Percentiles rank a stretch among this genome's conserved stretches.
These are phyloP conservation scores for Amanita phalloides DNA, from an alignment of 768 basidiomycete species.

Conservation along the genomic window DNA sequence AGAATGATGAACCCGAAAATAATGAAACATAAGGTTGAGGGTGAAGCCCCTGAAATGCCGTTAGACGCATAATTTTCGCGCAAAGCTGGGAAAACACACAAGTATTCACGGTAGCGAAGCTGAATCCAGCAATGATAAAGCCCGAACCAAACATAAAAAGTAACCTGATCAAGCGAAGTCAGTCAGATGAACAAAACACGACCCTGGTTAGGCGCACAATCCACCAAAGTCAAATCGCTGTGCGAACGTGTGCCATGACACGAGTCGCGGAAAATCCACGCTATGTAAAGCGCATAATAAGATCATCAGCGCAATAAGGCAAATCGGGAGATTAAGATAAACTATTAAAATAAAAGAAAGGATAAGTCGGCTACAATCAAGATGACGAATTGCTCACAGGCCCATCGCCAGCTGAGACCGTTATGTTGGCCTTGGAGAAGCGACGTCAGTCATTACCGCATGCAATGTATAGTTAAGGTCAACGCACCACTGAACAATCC, in stretches of 20 bases:
- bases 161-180: constrained; percentile 27
- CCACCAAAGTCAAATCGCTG: constrained; percentile 68
- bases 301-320: constrained; percentile 45
- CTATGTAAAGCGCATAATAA: constrained; percentile 49
- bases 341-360: constrained; percentile 33
- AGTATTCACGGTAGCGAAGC: constrained; percentile 55
- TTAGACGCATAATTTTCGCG: constrained; percentile 8
- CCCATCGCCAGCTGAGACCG: constrained; percentile 69
- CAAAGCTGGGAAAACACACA: constrained; percentile 38
- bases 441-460: constrained; percentile 6
- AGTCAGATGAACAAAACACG: not conserved
- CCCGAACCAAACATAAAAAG: constrained; percentile 70
- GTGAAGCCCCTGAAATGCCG: constrained; percentile 43
- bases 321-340: constrained; percentile 75
- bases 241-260: constrained; percentile 46
- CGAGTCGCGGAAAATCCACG: constrained; percentile 34
- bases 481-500: constrained; percentile 68
- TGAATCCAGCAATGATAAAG: constrained; percentile 70
- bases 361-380: constrained; percentile 5
- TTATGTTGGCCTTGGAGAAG: constrained; percentile 18
- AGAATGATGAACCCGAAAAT: constrained; percentile 44
- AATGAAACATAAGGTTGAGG: constrained; percentile 52
- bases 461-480: not conserved
- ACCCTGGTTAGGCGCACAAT: constrained; percentile 39
- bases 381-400: constrained; percentile 43